Conservation (phyloP, 164 flowering plant species). For the Hamamelis virginiana region DNA sequence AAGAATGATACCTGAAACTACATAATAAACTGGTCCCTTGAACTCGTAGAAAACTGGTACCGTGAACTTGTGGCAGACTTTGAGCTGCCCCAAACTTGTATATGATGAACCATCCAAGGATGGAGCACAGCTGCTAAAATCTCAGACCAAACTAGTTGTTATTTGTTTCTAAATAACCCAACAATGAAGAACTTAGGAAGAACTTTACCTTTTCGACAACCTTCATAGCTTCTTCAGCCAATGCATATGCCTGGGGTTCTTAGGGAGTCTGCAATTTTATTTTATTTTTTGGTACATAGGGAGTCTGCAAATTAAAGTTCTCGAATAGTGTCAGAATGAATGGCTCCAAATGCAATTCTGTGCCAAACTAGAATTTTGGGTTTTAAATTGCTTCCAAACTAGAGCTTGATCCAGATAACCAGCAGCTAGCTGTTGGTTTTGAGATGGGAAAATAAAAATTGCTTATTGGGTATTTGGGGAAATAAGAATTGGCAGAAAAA, state of each 20-base stretch:
- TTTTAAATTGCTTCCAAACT: conserved; percentile 58
- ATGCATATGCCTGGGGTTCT: conserved; percentile 28
- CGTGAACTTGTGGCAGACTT: too few species aligned
- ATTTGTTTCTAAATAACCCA: too few species aligned
- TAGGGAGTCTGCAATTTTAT: conserved; percentile 44
- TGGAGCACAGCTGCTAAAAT: too few species aligned
- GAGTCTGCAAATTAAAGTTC: too few species aligned
- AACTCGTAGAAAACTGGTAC: too few species aligned
- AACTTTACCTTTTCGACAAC: conserved; percentile 74
- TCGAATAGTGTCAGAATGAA: conserved; percentile 71
- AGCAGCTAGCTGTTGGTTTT: conserved; percentile 46
- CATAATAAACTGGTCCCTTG: too few species aligned
- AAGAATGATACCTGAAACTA: too few species aligned
- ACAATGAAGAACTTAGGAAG: conserved; percentile 54
- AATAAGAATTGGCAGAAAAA: conserved; percentile 32
- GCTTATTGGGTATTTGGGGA: conserved; percentile 22
- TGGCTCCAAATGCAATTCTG: conserved; percentile 76
- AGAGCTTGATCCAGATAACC: conserved; percentile 61
- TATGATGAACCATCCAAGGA: too few species aligned
- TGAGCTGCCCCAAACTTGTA: too few species aligned
- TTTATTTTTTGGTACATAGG: too few species aligned
- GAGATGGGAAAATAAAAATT: conserved; percentile 61
- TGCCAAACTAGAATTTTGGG: conserved; percentile 67
- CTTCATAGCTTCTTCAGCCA: conserved; percentile 42
- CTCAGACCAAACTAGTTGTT: too few species aligned